Base-by-base conservation (phyloP, 345 rosid genomes). In the Balakata baccata region DNA sequence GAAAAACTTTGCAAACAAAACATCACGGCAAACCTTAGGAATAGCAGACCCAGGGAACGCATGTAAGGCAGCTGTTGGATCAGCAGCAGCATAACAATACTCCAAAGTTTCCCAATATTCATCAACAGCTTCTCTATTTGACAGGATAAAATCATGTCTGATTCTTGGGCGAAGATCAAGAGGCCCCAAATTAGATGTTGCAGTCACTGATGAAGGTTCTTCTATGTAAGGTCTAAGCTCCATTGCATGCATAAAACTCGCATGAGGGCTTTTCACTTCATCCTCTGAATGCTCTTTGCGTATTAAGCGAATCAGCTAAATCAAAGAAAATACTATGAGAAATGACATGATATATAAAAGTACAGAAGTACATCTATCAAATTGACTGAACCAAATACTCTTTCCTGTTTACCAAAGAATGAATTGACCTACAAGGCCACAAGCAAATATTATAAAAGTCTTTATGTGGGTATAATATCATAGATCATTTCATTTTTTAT, bases 11-110 rank as follows among this genome's bases (percentile, higher is more conserved):
- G 29, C 16, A 61, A 63, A 41, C 23, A 54, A 74, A 75, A 50
- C 54, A 67, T 46, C 46, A 71, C 71, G 79, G 68, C 80, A 75
- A 83, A 94, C 98, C 92, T 92, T 94, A 65, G 87, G 92, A 78
- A 90, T 98, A 68, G 86, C 84, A 70, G 98, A 90, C 73, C 98
- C 98, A 75, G 98, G 98, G 82, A 94, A 94, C 70, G 98, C 95
- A 79, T 83, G 88, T 80, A 83, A 72, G 70, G 98, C 91, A 77
- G 98, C 91, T 77, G 81, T 87, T 54, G 84, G 91, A 81, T 92
- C 95, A 77, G 93, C 86, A 79, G 93, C 91, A 85, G 98, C 92
- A 82, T 89, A 94, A 79, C 98, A 94, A 81, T 88, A 94, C 82
- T 94, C 98, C 80, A 94, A 80, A 70, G 95, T 92, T 53, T 86